Evolutionary conservation across 192 early-diverging fungal species (phyloP), one percentile per base, ranked within the genome.

Genomic region (Entomortierella beljakovae): DNA sequence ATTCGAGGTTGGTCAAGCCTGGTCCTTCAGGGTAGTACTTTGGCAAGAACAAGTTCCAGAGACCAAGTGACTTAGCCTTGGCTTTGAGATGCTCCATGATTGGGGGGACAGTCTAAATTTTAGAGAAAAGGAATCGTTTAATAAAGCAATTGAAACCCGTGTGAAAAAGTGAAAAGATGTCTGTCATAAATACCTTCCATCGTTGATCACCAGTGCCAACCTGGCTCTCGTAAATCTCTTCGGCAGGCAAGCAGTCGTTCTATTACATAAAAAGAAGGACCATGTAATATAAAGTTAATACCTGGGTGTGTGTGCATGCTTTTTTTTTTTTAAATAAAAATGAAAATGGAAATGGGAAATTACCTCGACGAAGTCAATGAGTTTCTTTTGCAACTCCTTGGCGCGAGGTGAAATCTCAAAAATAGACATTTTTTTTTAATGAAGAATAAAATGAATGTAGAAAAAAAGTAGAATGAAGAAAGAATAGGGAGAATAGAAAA

Each of bases 41-140:
- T 22, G 90, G 88, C 66, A 98, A 82, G 81, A 95, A 99, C 58
- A 98, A 72, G 84, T 99, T 99, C 98, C 98, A 99, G 22, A 99
- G 90, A 7, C 97, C 98, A 25, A 97, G 87, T 40, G 82, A 82
- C 55, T 87, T 87, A 0, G 98, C 98, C 70, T 94, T 93, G 34
- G 68, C 70, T 85, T 99, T 99, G 55, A 99, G 92, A 34, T 89
- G 81, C 74, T 97, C 98, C 58, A 98, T 89, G 48, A 97, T 86
- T 37, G 88, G 84, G 23, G 98, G 98, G 40, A 97, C 89, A 1
- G 85, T 62, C 90, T 91, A 67, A 26, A 25, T 43, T 43, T 53
- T 8, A 9, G 26, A 34, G 15, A 22, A 23, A 23, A 26, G 35
- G 16, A 49, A 50, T 28, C 25, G 61, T 20, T 15, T 43, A 31